Conservation (phyloP, 192 early-diverging fungal genomes). For the Umbelopsis vinacea region DNA sequence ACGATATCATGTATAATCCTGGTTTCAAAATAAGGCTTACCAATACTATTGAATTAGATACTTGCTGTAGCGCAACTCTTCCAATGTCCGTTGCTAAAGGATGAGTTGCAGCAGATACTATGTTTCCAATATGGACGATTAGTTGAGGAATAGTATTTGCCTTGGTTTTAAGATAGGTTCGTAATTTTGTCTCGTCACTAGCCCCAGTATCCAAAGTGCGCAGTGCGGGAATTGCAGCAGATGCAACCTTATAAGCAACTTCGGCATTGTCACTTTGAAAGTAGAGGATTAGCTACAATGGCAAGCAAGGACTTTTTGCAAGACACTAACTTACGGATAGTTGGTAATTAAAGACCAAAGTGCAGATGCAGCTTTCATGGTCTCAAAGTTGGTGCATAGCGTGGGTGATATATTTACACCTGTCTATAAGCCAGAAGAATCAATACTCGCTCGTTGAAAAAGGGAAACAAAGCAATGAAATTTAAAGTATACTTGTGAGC, state of each 20-base stretch:
- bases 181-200: not conserved
- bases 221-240: not conserved
- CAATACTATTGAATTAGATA: not conserved
- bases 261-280: not conserved
- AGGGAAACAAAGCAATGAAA: too few relatives aligned
- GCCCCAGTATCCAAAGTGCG: not conserved
- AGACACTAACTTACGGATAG: not conserved
- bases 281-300: too few relatives aligned
- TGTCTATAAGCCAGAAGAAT: not conserved
- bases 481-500: not conserved
- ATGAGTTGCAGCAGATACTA: constrained; percentile 2
- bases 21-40: not conserved
- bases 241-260: not conserved
- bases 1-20: not conserved
- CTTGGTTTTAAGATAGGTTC: not conserved
- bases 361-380: constrained; percentile 2
- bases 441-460: not conserved
- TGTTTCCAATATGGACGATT: not conserved
- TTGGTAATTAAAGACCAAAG: not conserved
- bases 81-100: not conserved
- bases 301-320: not conserved
- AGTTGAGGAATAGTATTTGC: constrained; percentile 3
- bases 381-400: not conserved
- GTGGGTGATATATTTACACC: not conserved
- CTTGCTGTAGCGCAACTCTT: not conserved